Evolutionary conservation across 306 rosid species (phyloP).

Genomic region (Corylus heterophylla): DNA sequence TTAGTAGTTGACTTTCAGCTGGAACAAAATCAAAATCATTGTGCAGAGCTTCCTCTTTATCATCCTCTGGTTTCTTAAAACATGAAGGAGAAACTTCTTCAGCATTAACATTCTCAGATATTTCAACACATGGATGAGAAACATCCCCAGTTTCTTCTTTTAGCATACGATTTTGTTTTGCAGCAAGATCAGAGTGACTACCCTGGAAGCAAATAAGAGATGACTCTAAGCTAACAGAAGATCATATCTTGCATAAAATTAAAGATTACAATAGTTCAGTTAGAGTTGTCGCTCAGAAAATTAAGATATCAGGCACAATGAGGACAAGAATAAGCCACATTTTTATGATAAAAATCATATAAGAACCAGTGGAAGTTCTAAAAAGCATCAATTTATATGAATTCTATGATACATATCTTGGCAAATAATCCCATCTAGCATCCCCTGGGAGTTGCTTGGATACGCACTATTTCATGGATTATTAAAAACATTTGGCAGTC

Average conservation of each 20-base stretch:
- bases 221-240: constrained; percentile 26
- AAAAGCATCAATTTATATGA: background rate
- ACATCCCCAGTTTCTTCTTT: constrained; percentile 32
- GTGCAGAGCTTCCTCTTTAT: constrained; percentile 25
- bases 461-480: background rate
- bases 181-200: constrained; percentile 33
- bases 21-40: constrained; percentile 33
- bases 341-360: background rate
- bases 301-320: background rate
- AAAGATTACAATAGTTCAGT: background rate
- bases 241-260: background rate
- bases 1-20: constrained; percentile 19
- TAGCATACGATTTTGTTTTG: constrained; percentile 10
- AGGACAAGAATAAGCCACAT: background rate
- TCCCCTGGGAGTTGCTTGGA: constrained; percentile 15
- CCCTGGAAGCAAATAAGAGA: constrained; percentile 25
- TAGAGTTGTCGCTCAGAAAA: background rate
- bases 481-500: background rate
- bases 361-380: background rate
- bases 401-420: background rate
- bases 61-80: constrained; percentile 28
- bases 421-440: constrained; percentile 20
- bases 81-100: constrained; percentile 22
- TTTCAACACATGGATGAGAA: constrained; percentile 31
- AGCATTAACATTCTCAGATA: constrained; percentile 23